Evolutionary conservation across 129 eudicot genomes (phyloP).

Genomic region (Artemisia annua): DNA sequence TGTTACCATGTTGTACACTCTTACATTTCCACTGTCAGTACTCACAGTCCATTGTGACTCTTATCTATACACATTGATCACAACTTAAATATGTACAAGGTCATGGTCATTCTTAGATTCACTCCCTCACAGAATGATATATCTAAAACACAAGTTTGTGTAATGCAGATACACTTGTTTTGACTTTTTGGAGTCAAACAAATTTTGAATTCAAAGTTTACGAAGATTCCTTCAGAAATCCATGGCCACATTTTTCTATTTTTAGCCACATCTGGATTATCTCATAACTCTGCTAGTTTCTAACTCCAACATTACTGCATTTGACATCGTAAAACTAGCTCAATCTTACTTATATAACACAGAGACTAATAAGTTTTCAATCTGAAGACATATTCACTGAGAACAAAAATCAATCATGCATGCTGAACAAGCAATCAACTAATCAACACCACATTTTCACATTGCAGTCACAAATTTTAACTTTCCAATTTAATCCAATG

Average conservation of each 20-base stretch:
- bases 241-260: conserved; percentile 3
- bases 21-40: not conserved
- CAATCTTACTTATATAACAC: not conserved
- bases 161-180: conserved; percentile 3
- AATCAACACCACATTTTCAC: no score
- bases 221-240: not conserved
- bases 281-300: not conserved
- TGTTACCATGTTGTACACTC: conserved; percentile 1
- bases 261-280: not conserved
- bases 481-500: no score
- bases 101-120: conserved; percentile 5
- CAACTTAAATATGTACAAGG: not conserved
- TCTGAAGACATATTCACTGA: no score
- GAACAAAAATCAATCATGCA: no score
- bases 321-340: conserved; percentile 1
- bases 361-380: not conserved
- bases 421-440: no score
- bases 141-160: not conserved
- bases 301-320: conserved; percentile 5
- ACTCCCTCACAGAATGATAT: conserved; percentile 11
- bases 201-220: not conserved
- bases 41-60: not conserved
- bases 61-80: conserved; percentile 3
- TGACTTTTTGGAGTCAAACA: conserved; percentile 10
- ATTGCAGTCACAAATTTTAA: no score